Conservation (phyloP, 148 eudicot species). For the Rhododendron molle region DNA sequence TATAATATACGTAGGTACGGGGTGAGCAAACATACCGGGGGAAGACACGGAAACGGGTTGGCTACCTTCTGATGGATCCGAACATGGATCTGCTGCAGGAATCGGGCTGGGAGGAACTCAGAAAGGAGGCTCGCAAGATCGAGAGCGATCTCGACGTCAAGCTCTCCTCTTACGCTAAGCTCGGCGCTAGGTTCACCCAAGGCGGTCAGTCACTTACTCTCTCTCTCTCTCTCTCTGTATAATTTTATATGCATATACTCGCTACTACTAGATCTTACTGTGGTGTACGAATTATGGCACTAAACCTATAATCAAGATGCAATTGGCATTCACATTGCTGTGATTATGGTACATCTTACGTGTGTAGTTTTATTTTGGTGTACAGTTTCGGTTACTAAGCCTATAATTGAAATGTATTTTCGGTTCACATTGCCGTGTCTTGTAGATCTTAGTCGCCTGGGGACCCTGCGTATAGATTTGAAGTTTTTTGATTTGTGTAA, state of each 20-base stretch:
- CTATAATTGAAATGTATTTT: not conserved
- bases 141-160: conserved; percentile 96
- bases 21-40: not conserved
- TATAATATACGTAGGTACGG: not conserved
- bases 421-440: not conserved
- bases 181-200: conserved; percentile 68
- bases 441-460: not conserved
- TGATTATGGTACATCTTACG: not conserved
- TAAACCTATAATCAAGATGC: not conserved
- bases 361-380: not conserved
- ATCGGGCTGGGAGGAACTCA: conserved; percentile 94
- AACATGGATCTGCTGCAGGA: conserved; percentile 59
- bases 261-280: not conserved
- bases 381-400: not conserved
- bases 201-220: conserved; percentile 24
- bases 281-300: not conserved
- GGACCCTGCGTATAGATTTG: not conserved
- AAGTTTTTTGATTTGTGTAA: not conserved
- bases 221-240: not conserved
- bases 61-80: conserved; percentile 30
- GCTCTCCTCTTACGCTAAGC: conserved; percentile 89
- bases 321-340: not conserved
- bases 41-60: not conserved
- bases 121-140: conserved; percentile 88
- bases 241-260: not conserved